These are phyloP conservation scores for Millerozyma miso DNA, from an alignment of 805 yeast genomes.

Conservation along the genomic window DNA sequence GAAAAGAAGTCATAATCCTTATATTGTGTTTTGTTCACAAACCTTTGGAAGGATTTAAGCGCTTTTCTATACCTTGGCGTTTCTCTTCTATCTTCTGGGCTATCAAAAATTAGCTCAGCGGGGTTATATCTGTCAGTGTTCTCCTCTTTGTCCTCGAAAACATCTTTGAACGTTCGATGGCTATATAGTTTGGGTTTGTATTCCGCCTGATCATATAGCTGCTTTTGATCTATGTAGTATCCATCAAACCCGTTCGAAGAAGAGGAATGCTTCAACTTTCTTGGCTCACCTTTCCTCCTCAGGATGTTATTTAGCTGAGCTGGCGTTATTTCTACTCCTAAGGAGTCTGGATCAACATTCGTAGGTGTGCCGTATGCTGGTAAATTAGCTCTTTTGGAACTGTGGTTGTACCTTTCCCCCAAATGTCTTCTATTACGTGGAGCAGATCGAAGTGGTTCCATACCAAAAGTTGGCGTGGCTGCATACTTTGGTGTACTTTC, in stretches of 20 bases:
- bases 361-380: too few species aligned
- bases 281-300: conserved; percentile 4
- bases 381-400: not conserved
- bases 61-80: conserved; percentile 23
- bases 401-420: not conserved
- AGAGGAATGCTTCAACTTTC: conserved; percentile 1
- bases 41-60: conserved; percentile 24
- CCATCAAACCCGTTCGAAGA: conserved; percentile 13
- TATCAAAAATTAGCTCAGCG: conserved; percentile 36
- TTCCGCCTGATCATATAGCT: conserved; percentile 28
- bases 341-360: conserved; percentile 19
- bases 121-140: conserved; percentile 31
- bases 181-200: conserved; percentile 34
- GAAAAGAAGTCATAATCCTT: conserved; percentile 33
- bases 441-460: conserved; percentile 4
- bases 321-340: conserved; percentile 34
- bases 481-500: not conserved
- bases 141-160: conserved; percentile 30
- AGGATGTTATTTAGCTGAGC: conserved; percentile 30
- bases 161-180: conserved; percentile 36
- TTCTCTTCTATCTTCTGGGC: conserved; percentile 13
- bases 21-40: conserved; percentile 28
- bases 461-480: not conserved
- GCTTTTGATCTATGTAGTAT: conserved; percentile 36
- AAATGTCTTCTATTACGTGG: not conserved